Percentiles rank a stretch among this genome's conserved stretches.
phyloP scores from a whole-genome alignment of 805 yeast genomes.

The Sungouiozyma ichnusensis region DNA sequence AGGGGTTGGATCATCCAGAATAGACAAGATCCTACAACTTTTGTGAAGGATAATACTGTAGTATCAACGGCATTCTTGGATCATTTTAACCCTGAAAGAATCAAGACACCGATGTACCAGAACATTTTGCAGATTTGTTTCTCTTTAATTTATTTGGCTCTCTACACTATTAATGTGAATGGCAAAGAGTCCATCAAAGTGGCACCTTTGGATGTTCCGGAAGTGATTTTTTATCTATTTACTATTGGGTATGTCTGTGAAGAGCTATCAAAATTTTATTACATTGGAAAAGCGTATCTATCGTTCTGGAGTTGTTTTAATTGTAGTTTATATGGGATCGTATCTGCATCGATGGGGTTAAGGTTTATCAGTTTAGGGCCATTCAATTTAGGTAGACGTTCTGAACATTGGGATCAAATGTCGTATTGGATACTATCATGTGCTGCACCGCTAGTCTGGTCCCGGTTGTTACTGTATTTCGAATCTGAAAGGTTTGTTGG shows the following conservation, averaged over 20 bases:
- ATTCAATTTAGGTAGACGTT: conserved; percentile 15
- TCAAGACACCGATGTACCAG: conserved; percentile 79
- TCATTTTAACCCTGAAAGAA: conserved; percentile 75
- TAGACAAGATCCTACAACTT: conserved; percentile 55
- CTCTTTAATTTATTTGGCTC: conserved; percentile 48
- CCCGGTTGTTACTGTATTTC: conserved; percentile 59
- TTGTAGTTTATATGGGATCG: conserved; percentile 51
- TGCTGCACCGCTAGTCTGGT: conserved; percentile 84
- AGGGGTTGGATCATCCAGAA: conserved; percentile 85
- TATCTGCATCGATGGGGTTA: conserved; percentile 42
- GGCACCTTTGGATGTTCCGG: conserved; percentile 36
- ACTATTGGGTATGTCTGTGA: conserved; percentile 59
- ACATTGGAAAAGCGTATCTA: conserved; percentile 61
- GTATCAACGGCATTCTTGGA: conserved; percentile 41
- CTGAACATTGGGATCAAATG: conserved; percentile 38
- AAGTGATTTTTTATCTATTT: conserved; percentile 49
- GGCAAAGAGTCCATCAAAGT: conserved; percentile 33
- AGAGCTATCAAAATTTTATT: conserved; percentile 61
- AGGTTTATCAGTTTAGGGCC: conserved; percentile 34
- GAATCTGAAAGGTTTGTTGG: conserved; percentile 80
- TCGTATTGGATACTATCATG: conserved; percentile 65
- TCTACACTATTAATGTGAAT: conserved; percentile 59
- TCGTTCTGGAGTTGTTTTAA: conserved; percentile 76
- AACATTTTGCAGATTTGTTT: conserved; percentile 59
- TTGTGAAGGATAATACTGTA: conserved; percentile 52